Evolutionary conservation across 257 asterid species (phyloP), one percentile per base, ranked within the genome.

Genomic region (Fraxinus cuspidata): DNA sequence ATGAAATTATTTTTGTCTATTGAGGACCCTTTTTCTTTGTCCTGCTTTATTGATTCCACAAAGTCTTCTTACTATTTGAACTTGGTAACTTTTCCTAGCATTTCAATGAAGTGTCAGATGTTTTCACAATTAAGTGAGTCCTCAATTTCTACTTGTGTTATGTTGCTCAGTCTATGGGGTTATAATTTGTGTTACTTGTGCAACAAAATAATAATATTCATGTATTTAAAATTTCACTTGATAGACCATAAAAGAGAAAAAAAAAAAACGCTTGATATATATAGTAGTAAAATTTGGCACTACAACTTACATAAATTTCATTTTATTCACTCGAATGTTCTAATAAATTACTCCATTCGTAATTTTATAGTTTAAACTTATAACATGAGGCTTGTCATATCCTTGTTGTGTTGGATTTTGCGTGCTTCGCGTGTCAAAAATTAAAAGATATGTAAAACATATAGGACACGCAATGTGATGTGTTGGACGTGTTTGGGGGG

Each of bases 41-140:
- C 53, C 69, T 56, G 47, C n/a, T 12, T 23, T 38, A 40, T 73
- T 77, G 47, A 47, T 6, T 73, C 66, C 38, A 25, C n/a, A 44
- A 47, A 40, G 58, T 38, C 10, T 53, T 38, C 49, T 11, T 56
- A 37, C 47, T 66, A 56, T 64, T 63, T 66, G 18, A 60, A 74
- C 71, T 9, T 42, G 42, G 56, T 66, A 44, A 23, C 70, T 34
- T 64, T 58, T 71, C 51, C 12, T 65, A 70, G 34, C 71, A 38
- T 71, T 13, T 42, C 12, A 10, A 32, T 27, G 35, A 28, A 71
- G 71, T 42, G 49, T 42, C 49, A 44, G 71, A 19, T 44, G 49
- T 42, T 32, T 44, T 60, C 66, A 40, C 49, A 40, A 40, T 40
- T 40, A 40, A 40, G 49, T 10, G 49, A 40, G 49, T 1, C 49